Conservation (phyloP, 495 filamentous ascomycete genomes). For the Trichocladium uniseriatum region DNA sequence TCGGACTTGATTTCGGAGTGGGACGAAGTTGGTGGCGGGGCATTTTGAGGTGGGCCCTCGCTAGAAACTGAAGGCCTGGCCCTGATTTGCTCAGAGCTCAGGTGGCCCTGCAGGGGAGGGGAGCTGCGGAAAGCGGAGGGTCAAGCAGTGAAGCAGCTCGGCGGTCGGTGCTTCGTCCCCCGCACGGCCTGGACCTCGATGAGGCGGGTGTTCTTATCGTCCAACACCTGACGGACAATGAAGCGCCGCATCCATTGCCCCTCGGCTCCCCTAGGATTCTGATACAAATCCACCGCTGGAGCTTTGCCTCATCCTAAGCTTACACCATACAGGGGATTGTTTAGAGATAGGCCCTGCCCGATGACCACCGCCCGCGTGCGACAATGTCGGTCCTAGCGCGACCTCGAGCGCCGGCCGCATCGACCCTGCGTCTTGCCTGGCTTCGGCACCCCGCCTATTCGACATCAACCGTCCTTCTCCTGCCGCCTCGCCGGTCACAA, state of each 20-base stretch:
- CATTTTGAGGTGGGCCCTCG: too few relatives aligned
- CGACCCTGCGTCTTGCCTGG: slow-evolving; percentile 5
- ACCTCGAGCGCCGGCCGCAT: slow-evolving; percentile 18
- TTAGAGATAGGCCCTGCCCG: not conserved
- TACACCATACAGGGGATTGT: not conserved
- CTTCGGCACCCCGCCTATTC: slow-evolving; percentile 25
- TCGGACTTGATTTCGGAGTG: not conserved
- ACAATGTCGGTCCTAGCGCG: slow-evolving; percentile 31
- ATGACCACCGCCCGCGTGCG: slow-evolving; percentile 6
- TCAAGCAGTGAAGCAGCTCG: not conserved
- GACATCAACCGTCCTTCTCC: slow-evolving; percentile 20
- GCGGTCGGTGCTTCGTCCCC: not conserved
- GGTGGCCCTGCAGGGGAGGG: not conserved
- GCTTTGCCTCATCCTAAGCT: slow-evolving; percentile 1
- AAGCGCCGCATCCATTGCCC: not conserved
- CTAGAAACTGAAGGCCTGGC: too few relatives aligned
- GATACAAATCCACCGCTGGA: not conserved
- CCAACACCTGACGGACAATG: too few relatives aligned
- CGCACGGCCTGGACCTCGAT: not conserved
- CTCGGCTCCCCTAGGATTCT: not conserved
- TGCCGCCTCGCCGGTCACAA: slow-evolving; percentile 24
- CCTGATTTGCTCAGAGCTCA: slow-evolving; percentile 3
- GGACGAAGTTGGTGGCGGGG: not conserved
- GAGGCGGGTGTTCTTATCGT: too few relatives aligned
- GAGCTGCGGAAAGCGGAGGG: slow-evolving; percentile 6